Base-by-base conservation (phyloP, 345 rosid genomes). In the Noccaea caerulescens region DNA sequence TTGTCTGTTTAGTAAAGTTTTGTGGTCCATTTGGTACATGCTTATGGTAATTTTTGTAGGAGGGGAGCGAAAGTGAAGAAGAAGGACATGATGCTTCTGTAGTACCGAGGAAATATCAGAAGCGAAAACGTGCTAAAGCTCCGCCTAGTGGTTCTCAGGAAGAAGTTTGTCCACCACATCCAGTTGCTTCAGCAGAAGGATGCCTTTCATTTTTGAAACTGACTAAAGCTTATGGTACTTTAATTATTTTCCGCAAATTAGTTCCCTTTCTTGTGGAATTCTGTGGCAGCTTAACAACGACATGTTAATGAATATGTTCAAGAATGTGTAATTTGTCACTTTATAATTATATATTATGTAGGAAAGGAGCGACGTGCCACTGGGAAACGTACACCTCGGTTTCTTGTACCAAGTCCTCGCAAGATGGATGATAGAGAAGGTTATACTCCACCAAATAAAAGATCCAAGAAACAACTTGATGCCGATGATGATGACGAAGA, bases 371-470 rank as follows among this genome's bases (percentile, higher is more conserved):
- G 86, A 70, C 86, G 83, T 84, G 94, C 86, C 57, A 85, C 86
- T 69, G 80, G 90, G 76, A 95, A 81, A 84, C 90, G 99, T 83
- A 95, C 98, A 39, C 98, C 97, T 62, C 94, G 98, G 25, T n/a
- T 90, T 61, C 92, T 84, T 58, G 85, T 95, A 71, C 69, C 86
- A 68, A 60, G 64, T 76, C 58, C 77, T 45, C 6, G 50, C 58
- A 77, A 72, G 76, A 82, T 69, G 79, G 85, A 78, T 46, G 83
- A 73, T 33, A 79, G 59, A 68, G 85, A 80, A 55, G 82, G 66
- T 82, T 64, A 39, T 63, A 67, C 42, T 73, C 76, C 76, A 18
- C 75, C 16, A 46, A 82, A 68, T 73, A 84, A 78, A 71, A 84
- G 79, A 78, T 80, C 68, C 23, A 87, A 75, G 80, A 88, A 77